Conservation (phyloP, 1,284 basidiomycete genomes). For the Cryptococcus depauperatus region DNA sequence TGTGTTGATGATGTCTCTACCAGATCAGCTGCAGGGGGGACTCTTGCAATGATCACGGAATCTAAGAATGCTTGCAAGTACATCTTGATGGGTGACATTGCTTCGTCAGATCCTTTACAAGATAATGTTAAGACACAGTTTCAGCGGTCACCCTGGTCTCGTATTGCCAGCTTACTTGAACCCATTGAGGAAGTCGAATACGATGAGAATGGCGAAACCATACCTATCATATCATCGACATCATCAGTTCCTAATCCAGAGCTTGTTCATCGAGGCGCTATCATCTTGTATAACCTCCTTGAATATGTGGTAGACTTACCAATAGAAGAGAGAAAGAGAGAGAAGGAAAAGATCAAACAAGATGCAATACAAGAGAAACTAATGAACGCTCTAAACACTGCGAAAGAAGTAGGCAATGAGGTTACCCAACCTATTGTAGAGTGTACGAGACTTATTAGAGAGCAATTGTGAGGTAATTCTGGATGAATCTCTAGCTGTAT, state of each 20-base stretch:
- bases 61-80: slow-evolving; percentile 53
- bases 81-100: slow-evolving; percentile 49
- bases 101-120: background rate
- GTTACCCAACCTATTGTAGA: slow-evolving; percentile 21
- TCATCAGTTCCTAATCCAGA: slow-evolving; percentile 41
- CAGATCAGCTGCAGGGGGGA: slow-evolving; percentile 73
- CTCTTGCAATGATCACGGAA: slow-evolving; percentile 68
- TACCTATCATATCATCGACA: slow-evolving; percentile 27
- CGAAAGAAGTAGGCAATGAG: slow-evolving; percentile 11
- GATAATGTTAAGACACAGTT: background rate
- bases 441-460: slow-evolving; percentile 20
- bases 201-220: slow-evolving; percentile 27
- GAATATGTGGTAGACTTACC: slow-evolving; percentile 11
- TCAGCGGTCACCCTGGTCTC: slow-evolving; percentile 41
- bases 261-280: slow-evolving; percentile 64
- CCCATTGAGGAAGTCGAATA: slow-evolving; percentile 29
- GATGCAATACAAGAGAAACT: slow-evolving; percentile 18
- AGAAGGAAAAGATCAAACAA: slow-evolving; percentile 9
- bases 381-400: slow-evolving; percentile 13
- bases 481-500: no score
- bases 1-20: slow-evolving; percentile 76
- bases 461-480: background rate
- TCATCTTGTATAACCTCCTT: slow-evolving; percentile 61
- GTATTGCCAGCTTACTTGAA: slow-evolving; percentile 22
- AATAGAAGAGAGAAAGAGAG: slow-evolving; percentile 2